These are phyloP conservation scores for Serendipita vermifera DNA, from an alignment of 768 basidiomycete genomes.

Conservation along the genomic window DNA sequence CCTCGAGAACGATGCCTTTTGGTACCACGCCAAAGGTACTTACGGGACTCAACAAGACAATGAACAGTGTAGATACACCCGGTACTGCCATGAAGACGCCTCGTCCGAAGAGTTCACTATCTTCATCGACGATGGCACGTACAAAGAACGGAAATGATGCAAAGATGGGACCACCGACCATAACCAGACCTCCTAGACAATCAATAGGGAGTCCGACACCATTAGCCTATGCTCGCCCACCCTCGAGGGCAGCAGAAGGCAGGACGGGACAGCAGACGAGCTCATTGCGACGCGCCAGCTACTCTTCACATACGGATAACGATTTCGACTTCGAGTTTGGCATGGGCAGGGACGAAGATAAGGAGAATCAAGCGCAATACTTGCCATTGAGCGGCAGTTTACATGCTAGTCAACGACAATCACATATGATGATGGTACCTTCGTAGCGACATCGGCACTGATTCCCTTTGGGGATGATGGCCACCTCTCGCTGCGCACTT, in stretches of 20 bases:
- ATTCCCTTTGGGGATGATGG: background rate
- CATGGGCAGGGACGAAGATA: background rate
- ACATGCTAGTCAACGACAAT: background rate
- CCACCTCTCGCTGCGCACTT: constrained; percentile 6
- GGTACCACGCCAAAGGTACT: background rate
- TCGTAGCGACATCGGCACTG: constrained; percentile 5
- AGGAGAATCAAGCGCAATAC: background rate
- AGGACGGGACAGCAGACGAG: background rate
- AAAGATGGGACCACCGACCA: background rate
- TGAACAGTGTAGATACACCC: constrained; percentile 8
- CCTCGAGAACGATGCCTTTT: constrained; percentile 16
- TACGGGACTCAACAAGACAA: background rate
- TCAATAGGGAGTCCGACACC: constrained; percentile 1
- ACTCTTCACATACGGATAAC: background rate
- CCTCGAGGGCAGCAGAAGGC: too few species aligned
- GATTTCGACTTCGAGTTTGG: background rate
- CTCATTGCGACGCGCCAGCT: background rate
- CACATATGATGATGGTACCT: constrained; percentile 8
- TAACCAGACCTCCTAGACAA: constrained; percentile 3
- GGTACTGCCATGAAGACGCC: background rate
- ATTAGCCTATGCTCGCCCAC: background rate
- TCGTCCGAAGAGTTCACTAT: too few species aligned
- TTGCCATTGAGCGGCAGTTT: too few species aligned
- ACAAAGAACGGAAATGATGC: background rate
- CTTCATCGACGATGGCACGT: too few species aligned